phyloP scores from a whole-genome alignment of 139 green algal species.

The Micractinium conductrix region DNA sequence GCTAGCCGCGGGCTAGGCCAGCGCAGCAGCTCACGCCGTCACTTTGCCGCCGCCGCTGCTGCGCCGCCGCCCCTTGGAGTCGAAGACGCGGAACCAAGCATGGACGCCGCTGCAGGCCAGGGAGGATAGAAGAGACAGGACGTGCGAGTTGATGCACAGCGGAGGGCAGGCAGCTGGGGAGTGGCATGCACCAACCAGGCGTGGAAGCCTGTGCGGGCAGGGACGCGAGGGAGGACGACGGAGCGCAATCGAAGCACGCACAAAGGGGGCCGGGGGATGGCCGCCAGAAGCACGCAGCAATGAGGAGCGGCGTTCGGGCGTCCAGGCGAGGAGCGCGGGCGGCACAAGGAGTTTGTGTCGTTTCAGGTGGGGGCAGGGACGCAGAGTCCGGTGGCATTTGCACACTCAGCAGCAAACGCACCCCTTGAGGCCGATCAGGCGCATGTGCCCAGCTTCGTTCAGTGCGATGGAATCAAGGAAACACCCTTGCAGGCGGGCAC shows the following conservation, averaged over 20 bases:
- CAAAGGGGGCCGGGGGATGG: too few relatives aligned
- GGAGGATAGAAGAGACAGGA: not conserved
- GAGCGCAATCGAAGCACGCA: not conserved
- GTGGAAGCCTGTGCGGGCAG: not conserved
- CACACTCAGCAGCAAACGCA: not conserved
- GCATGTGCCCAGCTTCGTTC: not conserved
- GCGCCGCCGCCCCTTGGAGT: not conserved
- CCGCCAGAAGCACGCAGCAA: too few relatives aligned
- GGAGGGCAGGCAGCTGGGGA: not conserved
- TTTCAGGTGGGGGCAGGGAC: too few relatives aligned
- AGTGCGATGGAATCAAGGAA: not conserved
- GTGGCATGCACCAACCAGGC: not conserved
- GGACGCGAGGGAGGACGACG: not conserved
- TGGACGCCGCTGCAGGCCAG: not conserved
- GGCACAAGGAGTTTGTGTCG: too few relatives aligned
- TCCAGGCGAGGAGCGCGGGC: too few relatives aligned
- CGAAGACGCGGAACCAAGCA: not conserved
- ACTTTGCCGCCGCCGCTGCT: constrained; percentile 1
- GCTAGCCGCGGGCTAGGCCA: too few relatives aligned
- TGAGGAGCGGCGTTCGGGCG: too few relatives aligned
- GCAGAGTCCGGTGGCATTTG: not conserved
- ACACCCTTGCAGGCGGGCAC: not conserved
- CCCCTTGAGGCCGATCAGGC: not conserved
- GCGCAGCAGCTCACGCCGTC: too few relatives aligned
- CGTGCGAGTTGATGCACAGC: not conserved